Percentiles rank a stretch among this genome's conserved stretches.
Evolutionary conservation across 164 flowering plant genomes (phyloP).

Genomic region (Brasenia schreberi): DNA sequence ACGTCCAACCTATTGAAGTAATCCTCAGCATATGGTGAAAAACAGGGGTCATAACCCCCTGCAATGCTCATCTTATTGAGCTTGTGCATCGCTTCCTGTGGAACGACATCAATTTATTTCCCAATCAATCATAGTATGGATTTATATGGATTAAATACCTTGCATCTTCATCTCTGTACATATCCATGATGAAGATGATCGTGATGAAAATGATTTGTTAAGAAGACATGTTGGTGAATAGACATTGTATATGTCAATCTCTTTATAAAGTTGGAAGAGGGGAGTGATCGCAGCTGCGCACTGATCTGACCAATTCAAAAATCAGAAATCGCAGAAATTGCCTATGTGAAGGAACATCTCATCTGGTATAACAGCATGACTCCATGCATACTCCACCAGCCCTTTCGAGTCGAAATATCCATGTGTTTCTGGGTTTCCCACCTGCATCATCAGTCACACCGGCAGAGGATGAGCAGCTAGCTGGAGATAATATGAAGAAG

Average conservation of each 20-base stretch:
- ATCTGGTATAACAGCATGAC: constrained; percentile 54
- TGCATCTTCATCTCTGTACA: neutral
- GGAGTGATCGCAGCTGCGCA: constrained; percentile 23
- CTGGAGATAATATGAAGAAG: too few relatives aligned
- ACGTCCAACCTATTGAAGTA: constrained; percentile 54
- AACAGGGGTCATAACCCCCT: constrained; percentile 67
- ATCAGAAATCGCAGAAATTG: constrained; percentile 32
- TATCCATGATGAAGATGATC: neutral
- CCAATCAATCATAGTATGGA: neutral
- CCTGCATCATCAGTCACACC: constrained; percentile 19
- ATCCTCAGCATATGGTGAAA: constrained; percentile 21
- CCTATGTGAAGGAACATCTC: constrained; percentile 21
- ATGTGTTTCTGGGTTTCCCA: constrained; percentile 63
- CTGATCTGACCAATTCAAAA: constrained; percentile 18
- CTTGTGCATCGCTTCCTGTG: neutral
- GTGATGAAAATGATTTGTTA: constrained; percentile 2
- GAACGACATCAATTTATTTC: neutral
- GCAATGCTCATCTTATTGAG: constrained; percentile 24
- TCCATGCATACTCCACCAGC: constrained; percentile 59
- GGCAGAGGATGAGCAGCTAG: too few relatives aligned
- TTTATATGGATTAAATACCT: too few relatives aligned
- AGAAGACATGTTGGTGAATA: constrained; percentile 43
- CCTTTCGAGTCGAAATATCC: constrained; percentile 44
- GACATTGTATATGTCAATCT: constrained; percentile 58
- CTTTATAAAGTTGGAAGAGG: constrained; percentile 22